These are phyloP conservation scores for Stephania yunnanensis DNA, from an alignment of 164 flowering plant genomes.

Conservation along the genomic window DNA sequence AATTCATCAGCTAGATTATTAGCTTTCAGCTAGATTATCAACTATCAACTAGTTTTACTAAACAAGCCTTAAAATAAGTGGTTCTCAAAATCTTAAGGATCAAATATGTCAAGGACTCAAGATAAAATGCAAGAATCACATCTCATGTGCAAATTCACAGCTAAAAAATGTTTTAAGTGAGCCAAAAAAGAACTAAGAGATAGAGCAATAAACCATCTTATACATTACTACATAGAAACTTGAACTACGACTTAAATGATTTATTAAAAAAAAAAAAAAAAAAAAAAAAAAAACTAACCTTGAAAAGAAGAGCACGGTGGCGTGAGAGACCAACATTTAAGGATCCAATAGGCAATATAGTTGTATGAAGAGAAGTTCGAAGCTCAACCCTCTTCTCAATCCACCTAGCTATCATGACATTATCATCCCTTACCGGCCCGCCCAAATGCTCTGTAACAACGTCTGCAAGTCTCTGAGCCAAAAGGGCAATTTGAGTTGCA, in stretches of 20 bases:
- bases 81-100: not conserved
- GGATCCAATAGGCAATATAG: constrained; percentile 85
- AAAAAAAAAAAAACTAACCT: constrained; percentile 40
- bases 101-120: not conserved
- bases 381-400: constrained; percentile 70
- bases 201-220: not conserved
- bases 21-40: too few relatives aligned
- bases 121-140: not conserved
- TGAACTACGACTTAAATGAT: not conserved
- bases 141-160: not conserved
- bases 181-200: not conserved
- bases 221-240: not conserved
- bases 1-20: too few relatives aligned
- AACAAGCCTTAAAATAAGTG: not conserved
- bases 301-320: constrained; percentile 96
- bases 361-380: constrained; percentile 71
- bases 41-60: too few relatives aligned
- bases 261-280: not conserved
- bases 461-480: constrained; percentile 85
- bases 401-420: constrained; percentile 73
- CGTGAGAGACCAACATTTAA: constrained; percentile 78
- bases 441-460: constrained; percentile 93
- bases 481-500: constrained; percentile 38
- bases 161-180: not conserved
- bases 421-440: constrained; percentile 91